Base-by-base conservation (phyloP, 2,329 filamentous ascomycete genomes). In the Pestalotiopsis sp. region DNA sequence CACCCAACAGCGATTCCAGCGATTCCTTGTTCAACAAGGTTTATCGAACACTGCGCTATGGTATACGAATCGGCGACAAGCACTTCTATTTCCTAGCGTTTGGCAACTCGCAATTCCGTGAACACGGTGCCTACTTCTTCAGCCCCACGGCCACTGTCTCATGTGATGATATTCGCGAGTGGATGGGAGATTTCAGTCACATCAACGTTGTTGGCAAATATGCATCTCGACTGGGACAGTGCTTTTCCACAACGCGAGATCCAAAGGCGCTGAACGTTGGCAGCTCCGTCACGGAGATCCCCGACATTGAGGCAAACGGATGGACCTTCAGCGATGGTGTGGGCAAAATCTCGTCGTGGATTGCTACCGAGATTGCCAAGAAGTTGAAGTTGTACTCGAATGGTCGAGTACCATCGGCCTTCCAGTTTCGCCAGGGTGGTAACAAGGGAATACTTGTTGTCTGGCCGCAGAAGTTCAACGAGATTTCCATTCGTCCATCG, bases 61-160 rank as follows among this genome's bases (percentile, higher is more conserved):
- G 96, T 0, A 95, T 99, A 72, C 85, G 85, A 0, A 90, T 99
- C 64, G 96, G 93, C 4, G 92, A 91, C 71, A 90, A 93, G 7
- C 88, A 89, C 69, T 99, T 94, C 78, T 88, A 95, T 73, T 98
- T 98, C 72, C 87, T 99, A 31, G 96, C 95, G 0, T 98, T 95
- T 81, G 95, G 96, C 0, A 98, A 96, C 78, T 98, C 96, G 0
- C 96, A 99, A 74, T 93, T 99, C 69, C 89, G 95, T 65, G 95
- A 98, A 76, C 91, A 95, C 73, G 93, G 95, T 0, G 95, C 93
- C 0, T 98, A 96, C 76, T 98, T 99, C 80, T 98, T 98, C 78
- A 92, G 93, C 4, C 88, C 92, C 0, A 90, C 89, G 0, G 82
- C 88, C 0, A 83, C 88, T 67, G 76, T 93, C 7, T 91, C 89